Conservation (phyloP, 768 basidiomycete species). For the Rhodotorula paludigena region DNA sequence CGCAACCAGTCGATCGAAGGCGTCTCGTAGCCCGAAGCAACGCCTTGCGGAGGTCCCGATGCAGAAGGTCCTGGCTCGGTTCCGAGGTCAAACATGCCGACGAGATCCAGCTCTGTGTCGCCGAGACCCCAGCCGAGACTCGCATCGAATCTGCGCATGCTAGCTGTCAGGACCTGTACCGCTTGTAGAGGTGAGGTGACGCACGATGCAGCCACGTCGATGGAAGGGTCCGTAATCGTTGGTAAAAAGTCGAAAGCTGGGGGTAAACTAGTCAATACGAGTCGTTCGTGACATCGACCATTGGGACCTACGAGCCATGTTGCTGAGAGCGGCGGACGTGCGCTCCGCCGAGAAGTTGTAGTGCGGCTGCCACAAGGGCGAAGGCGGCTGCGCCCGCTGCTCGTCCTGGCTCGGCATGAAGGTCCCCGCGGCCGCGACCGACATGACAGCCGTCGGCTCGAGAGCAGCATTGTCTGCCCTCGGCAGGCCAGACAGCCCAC, state of each 20-base stretch:
- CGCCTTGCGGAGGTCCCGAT: too few species aligned
- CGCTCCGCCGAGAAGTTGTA: not conserved
- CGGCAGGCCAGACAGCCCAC: too few species aligned
- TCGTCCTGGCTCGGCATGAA: too few species aligned
- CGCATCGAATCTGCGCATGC: not conserved
- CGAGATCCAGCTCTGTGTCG: not conserved
- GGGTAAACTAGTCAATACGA: too few species aligned
- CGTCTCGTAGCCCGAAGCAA: not conserved
- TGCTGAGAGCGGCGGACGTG: not conserved
- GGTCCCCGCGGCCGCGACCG: too few species aligned
- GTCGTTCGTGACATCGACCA: too few species aligned
- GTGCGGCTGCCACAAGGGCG: not conserved
- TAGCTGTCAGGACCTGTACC: too few species aligned
- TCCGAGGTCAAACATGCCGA: not conserved
- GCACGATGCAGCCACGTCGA: not conserved
- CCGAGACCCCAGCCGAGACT: not conserved
- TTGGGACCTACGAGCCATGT: not conserved
- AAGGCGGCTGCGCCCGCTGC: not conserved
- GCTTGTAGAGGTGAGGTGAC: not conserved
- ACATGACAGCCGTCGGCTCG: too few species aligned
- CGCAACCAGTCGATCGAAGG: not conserved
- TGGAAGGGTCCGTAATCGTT: too few species aligned
- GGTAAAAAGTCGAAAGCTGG: not conserved
- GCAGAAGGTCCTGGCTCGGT: not conserved
- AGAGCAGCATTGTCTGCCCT: too few species aligned